phyloP scores from a whole-genome alignment of 805 yeast species.

The Wickerhamiella siamensis region DNA sequence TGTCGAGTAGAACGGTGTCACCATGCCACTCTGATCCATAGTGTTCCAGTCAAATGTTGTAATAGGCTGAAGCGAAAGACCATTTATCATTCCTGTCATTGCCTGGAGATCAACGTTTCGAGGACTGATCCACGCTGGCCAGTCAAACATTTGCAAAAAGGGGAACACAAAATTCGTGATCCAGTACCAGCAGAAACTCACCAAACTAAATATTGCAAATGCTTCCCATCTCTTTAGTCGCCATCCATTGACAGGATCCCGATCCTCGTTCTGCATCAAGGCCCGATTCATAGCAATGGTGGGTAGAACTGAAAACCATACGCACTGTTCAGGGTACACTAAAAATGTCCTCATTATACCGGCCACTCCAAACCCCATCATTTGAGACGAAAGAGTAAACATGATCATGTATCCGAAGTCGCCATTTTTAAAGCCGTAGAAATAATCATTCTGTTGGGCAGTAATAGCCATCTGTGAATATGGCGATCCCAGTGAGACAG shows the following conservation, averaged over 20 bases:
- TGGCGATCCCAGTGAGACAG: conserved; percentile 19
- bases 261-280: conserved; percentile 28
- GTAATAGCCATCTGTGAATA: conserved; percentile 23
- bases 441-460: conserved; percentile 21
- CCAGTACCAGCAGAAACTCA: conserved; percentile 45
- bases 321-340: conserved; percentile 36
- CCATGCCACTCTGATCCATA: conserved; percentile 22
- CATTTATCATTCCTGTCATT: conserved; percentile 33
- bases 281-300: conserved; percentile 37
- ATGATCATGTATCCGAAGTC: conserved; percentile 39
- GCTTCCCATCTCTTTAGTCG: conserved; percentile 36
- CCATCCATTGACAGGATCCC: conserved; percentile 44
- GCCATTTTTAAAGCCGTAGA: conserved; percentile 16
- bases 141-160: conserved; percentile 46
- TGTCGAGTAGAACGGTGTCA: conserved; percentile 31
- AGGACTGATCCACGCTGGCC: conserved; percentile 48
- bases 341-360: conserved; percentile 46
- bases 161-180: conserved; percentile 51
- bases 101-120: conserved; percentile 33
- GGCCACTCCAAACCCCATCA: conserved; percentile 54
- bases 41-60: conserved; percentile 39
- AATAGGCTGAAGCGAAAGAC: conserved; percentile 40
- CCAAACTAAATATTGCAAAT: conserved; percentile 31
- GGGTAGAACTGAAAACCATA: conserved; percentile 45
- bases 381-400: conserved; percentile 41